Percentiles rank a stretch among this genome's conserved stretches.
Conservation (phyloP, 176 grass and related monocot species). For the Ananas comosus region DNA sequence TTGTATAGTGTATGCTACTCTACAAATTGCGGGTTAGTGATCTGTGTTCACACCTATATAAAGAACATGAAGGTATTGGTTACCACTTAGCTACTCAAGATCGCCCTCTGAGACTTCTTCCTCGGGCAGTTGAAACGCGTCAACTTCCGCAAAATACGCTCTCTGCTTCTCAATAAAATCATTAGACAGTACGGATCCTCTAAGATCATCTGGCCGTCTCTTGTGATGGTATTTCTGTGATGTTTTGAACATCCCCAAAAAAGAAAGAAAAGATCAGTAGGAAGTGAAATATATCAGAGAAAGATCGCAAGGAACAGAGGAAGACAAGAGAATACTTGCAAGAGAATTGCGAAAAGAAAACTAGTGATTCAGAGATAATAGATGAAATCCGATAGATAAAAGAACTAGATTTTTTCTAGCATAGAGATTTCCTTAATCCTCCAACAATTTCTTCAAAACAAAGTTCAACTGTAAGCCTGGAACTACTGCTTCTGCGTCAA, state of each 20-base stretch:
- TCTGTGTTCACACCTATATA: background rate
- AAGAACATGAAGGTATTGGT: background rate
- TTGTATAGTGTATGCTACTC: background rate
- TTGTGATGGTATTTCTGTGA: background rate
- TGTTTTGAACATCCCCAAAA: background rate
- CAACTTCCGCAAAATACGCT: slow-evolving; percentile 38
- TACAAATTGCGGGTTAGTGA: background rate
- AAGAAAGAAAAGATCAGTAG: background rate
- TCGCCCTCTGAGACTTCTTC: slow-evolving; percentile 27
- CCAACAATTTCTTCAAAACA: too few species aligned
- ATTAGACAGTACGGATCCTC: background rate
- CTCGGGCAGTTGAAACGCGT: slow-evolving; percentile 31
- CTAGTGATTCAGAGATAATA: too few species aligned
- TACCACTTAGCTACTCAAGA: slow-evolving; percentile 14
- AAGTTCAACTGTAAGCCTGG: too few species aligned
- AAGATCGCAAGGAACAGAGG: background rate
- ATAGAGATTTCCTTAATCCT: too few species aligned
- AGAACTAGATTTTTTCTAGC: too few species aligned
- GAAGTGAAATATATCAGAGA: background rate
- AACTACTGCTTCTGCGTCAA: too few species aligned
- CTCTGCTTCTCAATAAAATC: slow-evolving; percentile 36
- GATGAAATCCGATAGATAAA: too few species aligned
- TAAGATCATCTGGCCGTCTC: background rate
- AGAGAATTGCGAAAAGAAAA: too few species aligned
- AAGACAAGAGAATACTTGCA: too few species aligned